Conservation (phyloP, 75 land plant species). For the Selaginella tamariscina region DNA sequence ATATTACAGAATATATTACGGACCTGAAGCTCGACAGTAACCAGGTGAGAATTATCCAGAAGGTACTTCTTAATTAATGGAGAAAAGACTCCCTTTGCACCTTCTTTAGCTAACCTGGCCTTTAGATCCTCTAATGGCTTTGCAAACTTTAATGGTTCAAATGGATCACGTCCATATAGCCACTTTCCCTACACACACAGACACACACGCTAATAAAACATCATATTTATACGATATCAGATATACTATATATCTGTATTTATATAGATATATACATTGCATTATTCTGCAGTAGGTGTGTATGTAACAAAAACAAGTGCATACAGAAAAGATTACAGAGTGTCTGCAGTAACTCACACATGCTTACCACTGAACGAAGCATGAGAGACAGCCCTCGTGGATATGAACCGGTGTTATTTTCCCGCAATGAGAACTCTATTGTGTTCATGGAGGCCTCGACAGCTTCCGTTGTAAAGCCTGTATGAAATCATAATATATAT, state of each 20-base stretch:
- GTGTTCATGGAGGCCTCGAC: conserved; percentile 99
- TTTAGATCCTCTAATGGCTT: conserved; percentile 72
- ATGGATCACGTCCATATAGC: conserved; percentile 94
- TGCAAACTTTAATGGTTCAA: conserved; percentile 90
- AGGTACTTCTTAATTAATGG: conserved; percentile 80
- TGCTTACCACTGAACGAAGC: conserved; percentile 88
- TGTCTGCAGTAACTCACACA: too few relatives aligned
- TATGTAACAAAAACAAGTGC: not conserved
- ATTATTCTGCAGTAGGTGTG: too few relatives aligned
- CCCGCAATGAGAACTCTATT: conserved; percentile 95
- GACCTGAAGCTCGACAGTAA: conserved; percentile 91
- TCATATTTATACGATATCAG: too few relatives aligned
- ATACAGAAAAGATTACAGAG: not conserved
- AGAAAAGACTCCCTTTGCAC: conserved; percentile 82
- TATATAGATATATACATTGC: too few relatives aligned
- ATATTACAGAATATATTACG: not conserved
- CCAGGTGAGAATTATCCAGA: conserved; percentile 75
- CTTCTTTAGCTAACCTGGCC: conserved; percentile 62
- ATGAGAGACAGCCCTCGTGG: conserved; percentile 94
- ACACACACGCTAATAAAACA: too few relatives aligned
- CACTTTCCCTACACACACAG: conserved; percentile 57
- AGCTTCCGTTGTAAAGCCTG: conserved; percentile 72
- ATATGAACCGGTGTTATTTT: conserved; percentile 95
- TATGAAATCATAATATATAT: too few relatives aligned
- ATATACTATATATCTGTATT: too few relatives aligned